Conservation (phyloP, 495 filamentous ascomycete species). For the Lepraria neglecta region DNA sequence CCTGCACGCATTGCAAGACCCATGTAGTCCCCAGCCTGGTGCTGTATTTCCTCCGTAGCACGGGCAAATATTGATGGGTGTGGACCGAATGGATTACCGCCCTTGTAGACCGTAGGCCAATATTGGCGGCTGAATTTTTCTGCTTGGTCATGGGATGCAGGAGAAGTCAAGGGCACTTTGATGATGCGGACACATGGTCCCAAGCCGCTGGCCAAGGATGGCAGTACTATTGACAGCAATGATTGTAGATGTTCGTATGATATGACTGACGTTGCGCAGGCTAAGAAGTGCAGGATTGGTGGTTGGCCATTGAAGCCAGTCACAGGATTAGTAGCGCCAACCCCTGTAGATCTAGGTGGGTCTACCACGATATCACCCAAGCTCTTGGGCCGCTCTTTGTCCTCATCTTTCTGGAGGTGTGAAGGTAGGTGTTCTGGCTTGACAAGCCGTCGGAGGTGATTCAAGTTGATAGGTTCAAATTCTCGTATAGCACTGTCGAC, state of each 20-base stretch:
- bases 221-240: constrained; percentile 25
- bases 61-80: constrained; percentile 53
- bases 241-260: constrained; percentile 43
- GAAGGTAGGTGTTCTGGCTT: constrained; percentile 63
- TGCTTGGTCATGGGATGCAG: constrained; percentile 69
- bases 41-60: constrained; percentile 49
- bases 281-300: constrained; percentile 37
- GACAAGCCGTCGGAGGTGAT: constrained; percentile 76
- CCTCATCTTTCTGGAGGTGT: constrained; percentile 31
- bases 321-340: too few species aligned
- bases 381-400: constrained; percentile 16
- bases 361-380: background rate
- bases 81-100: constrained; percentile 69
- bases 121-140: constrained; percentile 65
- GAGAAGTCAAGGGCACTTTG: constrained; percentile 65
- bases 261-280: constrained; percentile 37
- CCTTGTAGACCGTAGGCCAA: constrained; percentile 87
- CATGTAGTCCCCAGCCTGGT: constrained; percentile 52
- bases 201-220: constrained; percentile 33
- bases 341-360: constrained; percentile 21
- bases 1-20: constrained; percentile 61
- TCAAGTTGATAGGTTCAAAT: constrained; percentile 53
- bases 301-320: background rate
- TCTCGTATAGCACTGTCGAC: constrained; percentile 46
- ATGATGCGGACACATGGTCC: constrained; percentile 46